phyloP scores from a whole-genome alignment of 148 eudicot genomes.

The Nepenthes gracilis region DNA sequence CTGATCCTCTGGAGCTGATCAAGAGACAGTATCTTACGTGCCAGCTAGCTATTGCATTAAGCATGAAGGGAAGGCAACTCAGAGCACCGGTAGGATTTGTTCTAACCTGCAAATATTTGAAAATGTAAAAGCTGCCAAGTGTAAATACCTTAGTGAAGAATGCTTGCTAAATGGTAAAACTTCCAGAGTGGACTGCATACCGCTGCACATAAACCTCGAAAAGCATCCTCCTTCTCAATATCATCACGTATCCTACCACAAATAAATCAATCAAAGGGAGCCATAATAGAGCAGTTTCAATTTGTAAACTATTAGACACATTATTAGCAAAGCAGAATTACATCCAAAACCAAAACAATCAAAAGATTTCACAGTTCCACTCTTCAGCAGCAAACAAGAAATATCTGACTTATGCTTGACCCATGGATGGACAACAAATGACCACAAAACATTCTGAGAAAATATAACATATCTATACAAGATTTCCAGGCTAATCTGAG shows the following conservation, averaged over 20 bases:
- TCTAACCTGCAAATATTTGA: constrained; percentile 54
- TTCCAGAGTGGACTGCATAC: constrained; percentile 22
- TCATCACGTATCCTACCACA: constrained; percentile 92
- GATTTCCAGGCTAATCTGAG: too few species aligned
- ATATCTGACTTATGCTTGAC: too few species aligned
- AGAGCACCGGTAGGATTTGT: constrained; percentile 83
- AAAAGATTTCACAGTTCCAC: too few species aligned
- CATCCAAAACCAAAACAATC: not conserved
- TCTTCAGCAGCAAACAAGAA: too few species aligned
- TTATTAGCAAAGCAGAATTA: not conserved
- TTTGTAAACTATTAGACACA: too few species aligned
- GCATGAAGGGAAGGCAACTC: constrained; percentile 70
- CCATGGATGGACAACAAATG: too few species aligned
- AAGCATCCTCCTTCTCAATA: constrained; percentile 94
- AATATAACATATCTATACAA: too few species aligned
- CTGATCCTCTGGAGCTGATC: not conserved
- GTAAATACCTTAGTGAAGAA: not conserved
- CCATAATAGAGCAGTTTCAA: not conserved
- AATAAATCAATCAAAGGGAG: constrained; percentile 4
- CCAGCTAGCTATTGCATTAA: constrained; percentile 95
- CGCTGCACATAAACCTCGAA: constrained; percentile 97
- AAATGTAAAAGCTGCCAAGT: not conserved
- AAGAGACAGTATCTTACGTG: constrained; percentile 44
- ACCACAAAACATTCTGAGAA: too few species aligned
- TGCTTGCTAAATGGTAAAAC: not conserved